Evolutionary conservation across 1,284 basidiomycete genomes (phyloP), one percentile per base, ranked within the genome.

Genomic region (Hypsizygus ulmarius): DNA sequence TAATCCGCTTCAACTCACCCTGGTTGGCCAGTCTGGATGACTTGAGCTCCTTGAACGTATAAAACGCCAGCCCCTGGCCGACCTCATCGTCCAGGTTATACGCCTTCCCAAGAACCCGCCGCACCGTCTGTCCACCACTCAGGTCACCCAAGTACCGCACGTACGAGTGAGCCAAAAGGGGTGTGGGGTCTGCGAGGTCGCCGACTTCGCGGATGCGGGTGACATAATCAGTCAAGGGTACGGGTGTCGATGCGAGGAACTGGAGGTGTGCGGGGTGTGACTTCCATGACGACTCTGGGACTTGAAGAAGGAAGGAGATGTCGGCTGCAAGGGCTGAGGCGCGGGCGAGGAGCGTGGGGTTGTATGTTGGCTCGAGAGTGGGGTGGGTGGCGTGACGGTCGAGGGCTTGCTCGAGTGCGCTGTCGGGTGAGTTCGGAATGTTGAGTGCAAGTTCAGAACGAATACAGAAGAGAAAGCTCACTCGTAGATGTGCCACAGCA

Each of bases 61-160:
- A 93, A 66, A 92, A 93, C 28, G 70, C 65, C 28, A 85, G 66
- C 0, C 88, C 88, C 8, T 65, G 51, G 0, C 70, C 72, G n/a
- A 60, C 56, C 21, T 69, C 71, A 35, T 75, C 71, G 48, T 81
- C 74, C 1, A 91, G 73, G 6, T 67, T 74, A 60, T 90, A 91
- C 9, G 84, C 79, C 65, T 86, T 86, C 14, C 74, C 73, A 16
- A 90, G 68, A 34, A 72, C 73, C 33, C 79, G 73, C 25, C 81
- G 74, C 57, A 93, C 85, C 52, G 79, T 74, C 69, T 93, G 90
- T 0, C 91, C 90, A 12, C 90, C 90, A 39, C 82, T 86, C 28
- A 93, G 73, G 65, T 93, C 90, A 47, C 90, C 90, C n/a, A 93
- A 77, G 67, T 93, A 93, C 30, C 90, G 79, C 12, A 90, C 87